Evolutionary conservation across 805 yeast genomes (phyloP).

Genomic region (Komagataella ulmi): DNA sequence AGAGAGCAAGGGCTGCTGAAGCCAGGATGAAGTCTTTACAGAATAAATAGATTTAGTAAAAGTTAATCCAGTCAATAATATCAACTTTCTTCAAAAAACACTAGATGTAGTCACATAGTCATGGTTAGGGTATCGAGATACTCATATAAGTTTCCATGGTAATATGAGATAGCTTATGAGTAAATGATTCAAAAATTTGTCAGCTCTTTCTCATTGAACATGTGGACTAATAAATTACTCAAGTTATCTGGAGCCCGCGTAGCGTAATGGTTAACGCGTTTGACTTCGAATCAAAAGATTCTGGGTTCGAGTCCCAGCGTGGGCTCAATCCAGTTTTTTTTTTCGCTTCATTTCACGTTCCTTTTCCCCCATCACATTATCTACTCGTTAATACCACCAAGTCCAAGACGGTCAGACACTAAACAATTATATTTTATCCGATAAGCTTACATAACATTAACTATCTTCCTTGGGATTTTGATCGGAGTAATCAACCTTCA

Average conservation of each 20-base stretch:
- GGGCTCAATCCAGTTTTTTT: slow-evolving; percentile 9
- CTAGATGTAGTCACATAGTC: neutral
- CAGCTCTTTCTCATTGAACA: neutral
- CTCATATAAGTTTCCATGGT: no score
- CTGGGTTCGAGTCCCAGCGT: slow-evolving; percentile 49
- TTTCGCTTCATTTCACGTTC: neutral
- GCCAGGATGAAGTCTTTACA: slow-evolving; percentile 42
- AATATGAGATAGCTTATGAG: neutral
- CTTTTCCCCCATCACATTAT: no score
- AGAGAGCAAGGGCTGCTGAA: slow-evolving; percentile 93
- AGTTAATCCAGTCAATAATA: neutral
- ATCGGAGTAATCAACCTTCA: neutral
- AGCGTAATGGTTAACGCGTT: slow-evolving; percentile 59
- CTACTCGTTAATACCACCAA: no score
- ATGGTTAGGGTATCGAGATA: no score
- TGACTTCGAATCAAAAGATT: slow-evolving; percentile 55
- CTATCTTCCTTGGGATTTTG: neutral
- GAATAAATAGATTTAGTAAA: neutral
- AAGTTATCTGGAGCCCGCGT: slow-evolving; percentile 11
- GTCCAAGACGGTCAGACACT: neutral
- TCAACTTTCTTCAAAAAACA: no score
- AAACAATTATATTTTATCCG: neutral
- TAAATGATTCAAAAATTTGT: no score
- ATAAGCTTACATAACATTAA: neutral
- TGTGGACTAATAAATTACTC: neutral